Evolutionary conservation across 2,329 filamentous ascomycete species (phyloP), one percentile per base, ranked within the genome.

Genomic region (Microcyclospora pomicola): DNA sequence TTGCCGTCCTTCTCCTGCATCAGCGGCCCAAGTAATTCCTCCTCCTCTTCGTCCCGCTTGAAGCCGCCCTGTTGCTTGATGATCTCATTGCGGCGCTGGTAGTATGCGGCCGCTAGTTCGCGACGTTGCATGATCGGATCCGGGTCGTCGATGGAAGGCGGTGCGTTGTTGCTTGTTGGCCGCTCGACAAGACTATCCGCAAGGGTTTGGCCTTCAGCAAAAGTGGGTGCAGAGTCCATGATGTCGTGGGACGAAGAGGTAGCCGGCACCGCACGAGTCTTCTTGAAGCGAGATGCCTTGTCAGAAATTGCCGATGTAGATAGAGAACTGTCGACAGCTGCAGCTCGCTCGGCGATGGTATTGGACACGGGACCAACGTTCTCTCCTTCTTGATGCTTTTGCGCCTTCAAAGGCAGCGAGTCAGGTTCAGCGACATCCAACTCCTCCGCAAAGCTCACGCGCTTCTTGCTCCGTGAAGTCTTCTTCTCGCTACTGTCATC

Each of bases 41-140:
- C 72, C 9, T 61, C 56, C 49, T 81, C 52, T 3, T 39, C 38
- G 24, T 75, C 72, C 2, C 56, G 50, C 50, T 81, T 63, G 58
- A 94, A 93, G 2, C 86, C 86, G 36, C 86, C 86, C 50, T 91
- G 76, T 49, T 77, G 73, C 48, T 85, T 76, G 38, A 95, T 86
- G 60, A 92, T 78, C 51, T 73, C 75, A 55, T 87, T 93, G 14
- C 88, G 80, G 58, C 83, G 69, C 33, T 75, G 77, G 57, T 93
- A 81, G 59, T 93, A 93, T 54, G 92, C 82, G 29, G 75, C 73
- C 6, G 82, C 79, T 11, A 93, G 77, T 57, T 93, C 81, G 44
- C 82, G 77, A 37, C 81, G 72, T 36, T 88, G 67, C 24, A 87
- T 64, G 14, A 75, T 68, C 5, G 81, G 74, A 49, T 94, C 63